Base-by-base conservation (phyloP, 2,329 filamentous ascomycete species). In the Fonsecaea multimorphosa region DNA sequence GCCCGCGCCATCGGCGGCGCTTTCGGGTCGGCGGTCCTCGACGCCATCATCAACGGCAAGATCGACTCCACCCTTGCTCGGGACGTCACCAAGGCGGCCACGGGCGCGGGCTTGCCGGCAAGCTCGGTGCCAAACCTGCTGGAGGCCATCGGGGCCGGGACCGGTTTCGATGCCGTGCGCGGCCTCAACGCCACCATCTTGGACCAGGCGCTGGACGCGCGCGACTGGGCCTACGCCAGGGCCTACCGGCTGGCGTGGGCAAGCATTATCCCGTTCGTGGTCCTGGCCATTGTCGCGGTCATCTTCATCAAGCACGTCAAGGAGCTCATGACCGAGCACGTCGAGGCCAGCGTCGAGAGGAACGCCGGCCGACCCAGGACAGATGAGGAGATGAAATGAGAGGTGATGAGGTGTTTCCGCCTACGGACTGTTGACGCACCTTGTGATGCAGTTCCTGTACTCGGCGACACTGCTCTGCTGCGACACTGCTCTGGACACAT, bases 321-420 rank as follows among this genome's bases (percentile, higher is more conserved):
- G 66, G 81, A 84, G 57, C 72, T 84, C 51, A 85, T 85, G 82
- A 85, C 82, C 22, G 83, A 85, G 67, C 80, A 83, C 73, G 79
- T 85, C 8, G 83, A 85, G 73, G 82, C 82, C 29, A 83, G 81
- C 1, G 81, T 85, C 9, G 83, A 85, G 38, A 27, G 24, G 36
- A 49, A 72, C n/a, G 8, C 29, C 40, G 22, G 27, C 24, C 22
- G 22, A 3, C 9, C 56, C 7, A 29, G 56, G 38, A 22, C 14
- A 19, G 56, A 58, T 24, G 38, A 44, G 27, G 56, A 58, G 31
- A 44, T 38, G 32, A 58, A n/a, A 16, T 29, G 36, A 9, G 36
- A 58, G 44, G 55, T 58, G 55, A 58, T 8, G 3, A 31, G 29
- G 29, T 31, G 29, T 8, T 31, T 31, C 8, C 29, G 3, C 29